Percentiles rank a stretch among this genome's conserved stretches.
phyloP scores from a whole-genome alignment of 345 rosid genomes.

The Cardamine chenopodiifolia region DNA sequence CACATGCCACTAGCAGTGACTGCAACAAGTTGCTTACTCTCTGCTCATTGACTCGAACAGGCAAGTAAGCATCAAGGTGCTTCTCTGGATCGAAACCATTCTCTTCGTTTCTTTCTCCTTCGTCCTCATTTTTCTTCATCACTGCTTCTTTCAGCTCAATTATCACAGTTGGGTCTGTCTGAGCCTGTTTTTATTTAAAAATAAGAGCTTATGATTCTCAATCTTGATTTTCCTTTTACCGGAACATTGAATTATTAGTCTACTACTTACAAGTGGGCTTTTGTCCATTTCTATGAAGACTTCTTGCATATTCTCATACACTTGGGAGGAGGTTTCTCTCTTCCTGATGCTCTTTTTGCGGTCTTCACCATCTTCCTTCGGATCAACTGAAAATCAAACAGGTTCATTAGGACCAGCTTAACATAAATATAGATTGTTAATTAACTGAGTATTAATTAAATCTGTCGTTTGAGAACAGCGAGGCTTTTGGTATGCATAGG shows the following conservation, averaged over 20 bases:
- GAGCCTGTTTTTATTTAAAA: conserved; percentile 20
- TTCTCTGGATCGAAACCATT: conserved; percentile 70
- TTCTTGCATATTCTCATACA: conserved; percentile 70
- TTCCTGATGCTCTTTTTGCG: conserved; percentile 71
- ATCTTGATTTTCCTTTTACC: not conserved
- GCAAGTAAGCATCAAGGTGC: conserved; percentile 79
- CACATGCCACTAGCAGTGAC: conserved; percentile 65
- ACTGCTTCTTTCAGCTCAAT: conserved; percentile 78
- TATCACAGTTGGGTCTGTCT: conserved; percentile 42
- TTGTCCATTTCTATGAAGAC: conserved; percentile 69
- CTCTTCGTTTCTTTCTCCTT: conserved; percentile 24
- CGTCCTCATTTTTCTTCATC: conserved; percentile 48
- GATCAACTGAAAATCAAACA: conserved; percentile 52
- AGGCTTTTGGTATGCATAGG: conserved; percentile 96
- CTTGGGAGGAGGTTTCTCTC: conserved; percentile 61
- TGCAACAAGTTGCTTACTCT: conserved; percentile 79
- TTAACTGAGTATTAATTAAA: not conserved
- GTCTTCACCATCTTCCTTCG: conserved; percentile 70
- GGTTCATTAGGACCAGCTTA: not conserved
- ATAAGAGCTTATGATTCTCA: not conserved
- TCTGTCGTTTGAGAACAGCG: conserved; percentile 67
- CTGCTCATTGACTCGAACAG: conserved; percentile 83
- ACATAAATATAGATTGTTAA: not conserved
- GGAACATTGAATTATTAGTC: not conserved
- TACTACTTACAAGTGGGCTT: conserved; percentile 53